These are phyloP conservation scores for Herpetomonas samuelpessoai DNA, from an alignment of 208 protist genomes.

Conservation along the genomic window DNA sequence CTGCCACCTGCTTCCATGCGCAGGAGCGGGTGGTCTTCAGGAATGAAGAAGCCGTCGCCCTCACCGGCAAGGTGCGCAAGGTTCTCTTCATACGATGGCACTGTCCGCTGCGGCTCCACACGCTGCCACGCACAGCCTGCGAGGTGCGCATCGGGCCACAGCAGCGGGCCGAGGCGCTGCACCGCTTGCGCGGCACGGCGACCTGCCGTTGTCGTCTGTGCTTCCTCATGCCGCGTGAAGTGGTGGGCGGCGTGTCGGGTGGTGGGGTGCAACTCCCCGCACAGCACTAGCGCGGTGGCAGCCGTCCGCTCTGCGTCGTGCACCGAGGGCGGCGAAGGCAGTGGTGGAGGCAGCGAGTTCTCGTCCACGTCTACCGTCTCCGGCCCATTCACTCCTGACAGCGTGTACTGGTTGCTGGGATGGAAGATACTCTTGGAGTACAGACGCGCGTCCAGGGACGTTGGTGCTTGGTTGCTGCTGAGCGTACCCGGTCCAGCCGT, in stretches of 20 bases:
- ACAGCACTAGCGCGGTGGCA: neutral
- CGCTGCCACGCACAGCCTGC: conserved; percentile 71
- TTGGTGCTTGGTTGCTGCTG: too few species aligned
- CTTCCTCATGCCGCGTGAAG: conserved; percentile 1
- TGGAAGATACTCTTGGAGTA: neutral
- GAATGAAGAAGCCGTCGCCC: neutral
- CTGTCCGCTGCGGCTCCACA: conserved; percentile 20
- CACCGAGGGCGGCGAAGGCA: neutral
- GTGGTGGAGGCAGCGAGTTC: too few species aligned
- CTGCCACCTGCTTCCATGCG: neutral
- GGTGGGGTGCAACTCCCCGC: conserved; percentile 11
- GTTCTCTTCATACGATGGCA: conserved; percentile 5
- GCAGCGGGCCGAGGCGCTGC: conserved; percentile 52
- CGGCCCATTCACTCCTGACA: too few species aligned
- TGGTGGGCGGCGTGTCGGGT: conserved; percentile 10
- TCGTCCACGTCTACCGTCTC: too few species aligned
- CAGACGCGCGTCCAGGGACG: neutral
- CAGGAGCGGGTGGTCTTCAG: too few species aligned
- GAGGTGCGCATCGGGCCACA: conserved; percentile 60
- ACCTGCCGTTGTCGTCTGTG: conserved; percentile 17
- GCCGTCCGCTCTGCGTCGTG: neutral
- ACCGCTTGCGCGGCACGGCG: conserved; percentile 20
- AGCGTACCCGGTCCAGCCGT: too few species aligned
- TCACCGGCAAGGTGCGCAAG: conserved; percentile 4
- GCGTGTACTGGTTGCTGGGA: neutral